Evolutionary conservation across 495 filamentous ascomycete species (phyloP), one percentile per base, ranked within the genome.

Genomic region (Chlorociboria aeruginascens): DNA sequence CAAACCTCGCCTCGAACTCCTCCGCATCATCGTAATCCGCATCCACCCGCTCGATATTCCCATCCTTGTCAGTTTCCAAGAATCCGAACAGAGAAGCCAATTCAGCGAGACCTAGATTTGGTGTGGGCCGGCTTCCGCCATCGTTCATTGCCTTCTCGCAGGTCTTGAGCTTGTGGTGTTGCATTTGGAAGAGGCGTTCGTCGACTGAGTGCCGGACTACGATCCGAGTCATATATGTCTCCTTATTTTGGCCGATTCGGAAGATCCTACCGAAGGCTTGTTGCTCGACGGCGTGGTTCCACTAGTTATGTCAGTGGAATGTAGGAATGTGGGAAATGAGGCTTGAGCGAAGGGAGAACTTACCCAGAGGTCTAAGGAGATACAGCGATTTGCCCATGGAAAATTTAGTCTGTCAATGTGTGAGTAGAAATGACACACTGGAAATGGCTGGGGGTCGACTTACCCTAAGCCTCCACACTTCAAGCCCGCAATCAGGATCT

Each of bases 201-300:
- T 85, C 79, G 16, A 82, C 69, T 0, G 73, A 67, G 7, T 70
- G 62, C 1, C 63, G 44, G 0, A 73, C 68, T 0, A 77, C 59
- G 13, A 83, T 60, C 3, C 74, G 70, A 2, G 69, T 69, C 46
- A 78, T 69, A 32, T 70, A 65, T 0, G 82, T 78, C 12, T 71
- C 56, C 3, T 72, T 66, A 1, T 49, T 43, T 43, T 87, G 81
- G 0, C 82, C 81, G 14, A 82, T 81, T 3, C 81, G 70, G 45
- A 71, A 74, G 7, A 84, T 65, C 0, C 81, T 73, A 30, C 71
- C 77, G 53, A 82, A 82, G 0, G 82, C 82, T 63, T 79, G 68
- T 47, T 89, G 78, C 58, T 96, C 90, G 3, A 57, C 55, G 17
- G 46, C 55, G 29, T 57, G 64, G 44, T 82, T 82, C 74, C 75